Base-by-base conservation (phyloP, 176 grass and related monocot species). In the Juncus effusus region DNA sequence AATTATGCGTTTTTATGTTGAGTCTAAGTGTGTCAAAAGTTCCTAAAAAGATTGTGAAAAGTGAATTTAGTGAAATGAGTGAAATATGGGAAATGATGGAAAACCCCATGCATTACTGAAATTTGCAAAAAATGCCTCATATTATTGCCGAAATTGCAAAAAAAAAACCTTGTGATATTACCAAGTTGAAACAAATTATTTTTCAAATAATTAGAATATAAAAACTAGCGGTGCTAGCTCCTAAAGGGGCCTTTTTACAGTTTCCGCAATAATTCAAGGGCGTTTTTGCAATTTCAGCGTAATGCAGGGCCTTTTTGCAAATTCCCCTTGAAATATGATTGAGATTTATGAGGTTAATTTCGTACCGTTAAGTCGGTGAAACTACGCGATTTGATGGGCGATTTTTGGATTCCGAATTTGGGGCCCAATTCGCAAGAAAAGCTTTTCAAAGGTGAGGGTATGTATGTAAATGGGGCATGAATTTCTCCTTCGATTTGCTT, bases 391-490 rank as follows among this genome's bases (percentile, higher is more conserved):
- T 56, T 62, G 38, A 82, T 60, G 3, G 13, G 39, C 13, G 47
- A 13, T 7, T 41, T 71, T 39, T 40, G 73, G 69, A 62, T 82
- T 6, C 64, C 64, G 62, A 53, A 40, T 64, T 42, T 82, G 19
- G 64, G 63, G 53, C 72, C 73, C 44, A 82, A 56, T 71, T 82
- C 79, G 75, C 74, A 68, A 63, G 79, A 82, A 44, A 82, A 82
- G 41, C 79, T 82, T 76, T 82, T 82, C 40, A 62, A 56, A 36
- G 51, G 16, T 6, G 59, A 49, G 19, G 56, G 72, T n/a, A 51
- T 35, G 62, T 64, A 58, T 58, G 67, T 40, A 13, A 28, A 10
- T 45, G 40, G 44, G 5, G 38, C 53, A 36, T 58, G 56, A 35
- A 12, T 64, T 75, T 64, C 63, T 69, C 54, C 13, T 7, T 59